phyloP scores from a whole-genome alignment of 164 flowering plant genomes.

The Cinnamomum chago region DNA sequence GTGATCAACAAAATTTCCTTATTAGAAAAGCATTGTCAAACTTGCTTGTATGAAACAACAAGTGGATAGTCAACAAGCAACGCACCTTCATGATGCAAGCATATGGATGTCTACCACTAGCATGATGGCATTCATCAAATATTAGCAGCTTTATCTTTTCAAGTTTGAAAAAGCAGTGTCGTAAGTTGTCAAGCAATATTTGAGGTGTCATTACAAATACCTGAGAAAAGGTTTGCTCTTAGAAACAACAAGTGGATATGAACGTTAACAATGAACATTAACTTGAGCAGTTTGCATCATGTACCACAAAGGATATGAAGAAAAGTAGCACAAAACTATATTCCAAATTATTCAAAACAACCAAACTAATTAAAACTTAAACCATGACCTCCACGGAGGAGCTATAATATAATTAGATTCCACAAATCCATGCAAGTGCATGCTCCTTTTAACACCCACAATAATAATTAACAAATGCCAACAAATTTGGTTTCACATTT shows the following conservation, averaged over 20 bases:
- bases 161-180: constrained; percentile 58
- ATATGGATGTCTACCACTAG: constrained; percentile 67
- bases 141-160: constrained; percentile 61
- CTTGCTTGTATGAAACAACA: too few relatives aligned
- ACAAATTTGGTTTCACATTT: too few relatives aligned
- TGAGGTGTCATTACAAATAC: constrained; percentile 90
- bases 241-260: neutral
- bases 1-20: neutral
- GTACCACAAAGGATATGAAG: too few relatives aligned
- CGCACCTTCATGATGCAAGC: constrained; percentile 76
- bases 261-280: neutral
- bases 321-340: too few relatives aligned
- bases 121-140: constrained; percentile 94
- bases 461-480: too few relatives aligned
- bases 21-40: neutral
- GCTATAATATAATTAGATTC: too few relatives aligned
- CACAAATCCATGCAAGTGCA: too few relatives aligned
- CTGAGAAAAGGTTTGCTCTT: constrained; percentile 24
- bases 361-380: too few relatives aligned
- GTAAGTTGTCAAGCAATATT: constrained; percentile 57
- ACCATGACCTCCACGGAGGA: too few relatives aligned
- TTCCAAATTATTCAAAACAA: too few relatives aligned
- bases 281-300: neutral
- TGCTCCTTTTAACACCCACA: too few relatives aligned
- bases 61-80: neutral